These are phyloP conservation scores for Hypoxylon intermedium DNA, from an alignment of 495 filamentous ascomycete genomes.

Conservation along the genomic window DNA sequence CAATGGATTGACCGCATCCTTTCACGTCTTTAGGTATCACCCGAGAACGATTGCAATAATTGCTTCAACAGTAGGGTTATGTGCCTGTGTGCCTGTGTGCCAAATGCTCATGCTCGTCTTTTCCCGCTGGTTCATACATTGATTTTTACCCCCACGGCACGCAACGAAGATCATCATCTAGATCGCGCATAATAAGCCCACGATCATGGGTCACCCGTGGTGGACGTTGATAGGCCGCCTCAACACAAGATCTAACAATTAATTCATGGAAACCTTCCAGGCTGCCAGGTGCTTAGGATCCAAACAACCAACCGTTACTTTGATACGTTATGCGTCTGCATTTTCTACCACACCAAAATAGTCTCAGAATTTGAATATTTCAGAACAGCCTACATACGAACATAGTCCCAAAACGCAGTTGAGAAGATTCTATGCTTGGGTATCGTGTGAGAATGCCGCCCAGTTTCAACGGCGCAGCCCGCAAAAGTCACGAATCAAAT, in stretches of 20 bases:
- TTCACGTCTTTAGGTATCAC: too few species aligned
- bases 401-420: neutral
- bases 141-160: slow-evolving; percentile 11
- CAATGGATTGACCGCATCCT: too few species aligned
- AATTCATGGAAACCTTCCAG: neutral
- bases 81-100: neutral
- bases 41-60: too few species aligned
- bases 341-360: too few species aligned
- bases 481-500: slow-evolving; percentile 16
- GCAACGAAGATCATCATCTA: slow-evolving; percentile 37
- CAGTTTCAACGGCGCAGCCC: neutral
- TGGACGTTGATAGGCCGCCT: slow-evolving; percentile 1
- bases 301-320: neutral
- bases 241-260: slow-evolving; percentile 1
- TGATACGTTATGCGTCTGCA: neutral
- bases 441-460: slow-evolving; percentile 19
- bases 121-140: too few species aligned
- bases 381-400: too few species aligned
- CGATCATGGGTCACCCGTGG: slow-evolving; percentile 15
- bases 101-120: too few species aligned
- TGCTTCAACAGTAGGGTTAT: neutral
- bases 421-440: neutral
- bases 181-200: slow-evolving; percentile 15
- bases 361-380: slow-evolving; percentile 1
- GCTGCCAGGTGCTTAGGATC: neutral